Evolutionary conservation across 2,329 filamentous ascomycete genomes (phyloP).

Genomic region (Colletotrichum lupini): DNA sequence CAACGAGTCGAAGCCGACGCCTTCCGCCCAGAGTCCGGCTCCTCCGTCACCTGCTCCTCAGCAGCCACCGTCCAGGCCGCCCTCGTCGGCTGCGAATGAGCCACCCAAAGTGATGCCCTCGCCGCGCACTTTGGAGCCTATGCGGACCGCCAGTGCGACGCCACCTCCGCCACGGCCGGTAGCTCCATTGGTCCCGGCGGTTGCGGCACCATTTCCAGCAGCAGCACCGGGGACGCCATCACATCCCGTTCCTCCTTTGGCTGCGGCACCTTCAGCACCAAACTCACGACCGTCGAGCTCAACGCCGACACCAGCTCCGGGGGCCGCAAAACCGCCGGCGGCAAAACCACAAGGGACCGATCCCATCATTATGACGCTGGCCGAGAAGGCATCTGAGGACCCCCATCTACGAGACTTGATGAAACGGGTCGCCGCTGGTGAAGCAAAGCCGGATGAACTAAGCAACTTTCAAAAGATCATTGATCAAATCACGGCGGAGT

Average conservation of each 20-base stretch:
- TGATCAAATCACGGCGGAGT: slow-evolving; percentile 76
- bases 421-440: slow-evolving; percentile 83
- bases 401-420: slow-evolving; percentile 80
- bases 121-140: neutral
- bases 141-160: slow-evolving; percentile 13
- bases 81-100: slow-evolving; percentile 15
- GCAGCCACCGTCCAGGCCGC: slow-evolving; percentile 11
- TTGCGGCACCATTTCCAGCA: slow-evolving; percentile 32
- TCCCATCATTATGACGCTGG: slow-evolving; percentile 83
- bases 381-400: slow-evolving; percentile 79
- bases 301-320: slow-evolving; percentile 31
- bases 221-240: slow-evolving; percentile 37
- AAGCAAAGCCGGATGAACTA: slow-evolving; percentile 75
- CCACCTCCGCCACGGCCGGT: slow-evolving; percentile 14
- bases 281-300: slow-evolving; percentile 32
- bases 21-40: slow-evolving; percentile 18
- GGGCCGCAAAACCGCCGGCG: slow-evolving; percentile 22
- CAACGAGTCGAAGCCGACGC: slow-evolving; percentile 39
- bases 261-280: slow-evolving; percentile 40
- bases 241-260: slow-evolving; percentile 22
- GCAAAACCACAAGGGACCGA: slow-evolving; percentile 35
- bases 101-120: neutral
- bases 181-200: slow-evolving; percentile 25
- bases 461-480: slow-evolving; percentile 84
- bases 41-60: slow-evolving; percentile 20